Base-by-base conservation (phyloP, 495 filamentous ascomycete genomes). In the Penicillium taxi region DNA sequence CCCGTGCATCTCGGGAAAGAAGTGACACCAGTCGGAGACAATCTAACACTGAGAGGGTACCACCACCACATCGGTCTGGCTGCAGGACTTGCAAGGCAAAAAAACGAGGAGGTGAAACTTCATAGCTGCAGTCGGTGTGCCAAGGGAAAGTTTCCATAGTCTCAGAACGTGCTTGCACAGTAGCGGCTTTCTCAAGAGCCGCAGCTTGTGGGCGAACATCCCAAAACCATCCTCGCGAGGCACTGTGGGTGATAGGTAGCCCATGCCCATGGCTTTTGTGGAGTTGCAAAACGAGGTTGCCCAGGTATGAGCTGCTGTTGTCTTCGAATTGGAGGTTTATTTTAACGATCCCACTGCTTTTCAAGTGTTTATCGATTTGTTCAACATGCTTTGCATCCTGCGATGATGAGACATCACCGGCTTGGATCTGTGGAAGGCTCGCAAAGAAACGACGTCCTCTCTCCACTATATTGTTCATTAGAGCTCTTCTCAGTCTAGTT, bases 61-160 rank as follows among this genome's bases (percentile, higher is more conserved):
- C 64, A 4, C 64, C 63, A 11, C 61, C 63, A 7, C 19, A 34
- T 9, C 16, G 33, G 25, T 68, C 64, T 0, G 47, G 25, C 6
- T 48, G 61, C 3, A 68, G 39, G 6, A 66, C 48, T 22, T 68
- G 61, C 1, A 68, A 47, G 0, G 50, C 61, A 45, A 68, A 63
- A 29, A 44, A 68, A 9, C 41, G 42, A 3, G 61, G 56, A 3
- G 64, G 63, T 2, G 18, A 7, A 1, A 28, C 21, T 26, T 66
- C 64, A 30, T 59, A 68, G 19, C 59, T 58, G 32, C 32, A 34
- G 12, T 34, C 32, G 18, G 32, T 34, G 12, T 34, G 65, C 65
- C 65, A 66, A 15, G 56, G 48, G 26, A 69, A 64, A 9, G 41
- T 26, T 14, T 47, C 9, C 26, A 41, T 48, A 0, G 61, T 64